phyloP scores from a whole-genome alignment of 2,329 filamentous ascomycete species.

The Trichoderma sp. region DNA sequence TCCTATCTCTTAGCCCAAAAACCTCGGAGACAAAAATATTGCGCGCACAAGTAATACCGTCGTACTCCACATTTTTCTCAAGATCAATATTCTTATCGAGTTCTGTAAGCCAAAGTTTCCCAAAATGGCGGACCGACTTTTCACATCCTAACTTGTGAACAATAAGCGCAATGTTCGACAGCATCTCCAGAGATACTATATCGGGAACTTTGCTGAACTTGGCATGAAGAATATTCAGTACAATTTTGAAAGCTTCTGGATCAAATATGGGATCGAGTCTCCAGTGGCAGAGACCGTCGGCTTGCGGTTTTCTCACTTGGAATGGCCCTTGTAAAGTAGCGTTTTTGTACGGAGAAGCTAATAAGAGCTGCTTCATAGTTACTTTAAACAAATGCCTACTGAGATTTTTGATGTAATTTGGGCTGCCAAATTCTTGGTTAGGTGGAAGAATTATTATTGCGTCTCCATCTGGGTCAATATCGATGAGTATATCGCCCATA shows the following conservation, averaged over 20 bases:
- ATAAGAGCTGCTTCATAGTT: slow-evolving; percentile 22
- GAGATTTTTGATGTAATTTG: neutral
- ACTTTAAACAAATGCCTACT: slow-evolving; percentile 3
- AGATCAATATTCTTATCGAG: neutral
- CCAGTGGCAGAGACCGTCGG: slow-evolving; percentile 30
- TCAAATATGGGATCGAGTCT: slow-evolving; percentile 31
- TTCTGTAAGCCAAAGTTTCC: slow-evolving; percentile 26
- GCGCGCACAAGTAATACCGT: neutral
- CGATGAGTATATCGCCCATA: neutral
- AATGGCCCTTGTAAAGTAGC: slow-evolving; percentile 2
- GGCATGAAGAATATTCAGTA: slow-evolving; percentile 32
- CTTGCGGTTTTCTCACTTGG: neutral
- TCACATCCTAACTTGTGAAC: slow-evolving; percentile 30
- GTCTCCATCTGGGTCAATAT: slow-evolving; percentile 22
- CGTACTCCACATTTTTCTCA: neutral
- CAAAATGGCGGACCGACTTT: slow-evolving; percentile 22
- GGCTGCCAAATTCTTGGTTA: no score
- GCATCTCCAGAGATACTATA: neutral
- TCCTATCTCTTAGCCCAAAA: no score
- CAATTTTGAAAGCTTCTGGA: slow-evolving; percentile 30
- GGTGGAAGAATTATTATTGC: slow-evolving; percentile 5
- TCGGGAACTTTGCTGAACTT: slow-evolving; percentile 26
- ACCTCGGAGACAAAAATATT: slow-evolving; percentile 26
- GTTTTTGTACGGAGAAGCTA: slow-evolving; percentile 18
- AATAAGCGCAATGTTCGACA: slow-evolving; percentile 30